A percentile compares a stretch with the other conserved stretches of the same genome.
These are phyloP conservation scores for Blastomyces parvus DNA, from an alignment of 2,329 filamentous ascomycete genomes.

Conservation along the genomic window DNA sequence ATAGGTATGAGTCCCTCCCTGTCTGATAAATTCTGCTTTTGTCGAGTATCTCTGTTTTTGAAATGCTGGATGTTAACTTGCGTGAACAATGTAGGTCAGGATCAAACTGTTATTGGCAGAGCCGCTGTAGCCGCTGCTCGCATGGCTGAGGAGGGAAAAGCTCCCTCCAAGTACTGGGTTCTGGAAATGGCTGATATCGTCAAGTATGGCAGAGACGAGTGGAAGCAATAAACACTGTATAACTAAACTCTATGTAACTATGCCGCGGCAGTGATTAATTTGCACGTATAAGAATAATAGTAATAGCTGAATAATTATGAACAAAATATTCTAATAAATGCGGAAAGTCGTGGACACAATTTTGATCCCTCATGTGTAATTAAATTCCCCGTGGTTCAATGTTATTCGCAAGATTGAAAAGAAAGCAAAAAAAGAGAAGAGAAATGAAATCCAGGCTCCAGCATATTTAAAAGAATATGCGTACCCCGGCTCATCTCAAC, in stretches of 20 bases:
- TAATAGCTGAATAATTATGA: too few relatives aligned
- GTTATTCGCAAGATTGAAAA: too few relatives aligned
- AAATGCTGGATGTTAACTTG: conserved; percentile 5
- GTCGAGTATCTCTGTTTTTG: background rate
- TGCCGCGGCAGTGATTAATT: background rate
- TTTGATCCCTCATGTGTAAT: too few relatives aligned
- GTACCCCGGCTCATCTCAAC: too few relatives aligned
- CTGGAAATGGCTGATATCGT: conserved; percentile 25
- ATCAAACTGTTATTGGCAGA: conserved; percentile 22
- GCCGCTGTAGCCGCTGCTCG: conserved; percentile 24
- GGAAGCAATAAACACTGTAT: conserved; percentile 15
- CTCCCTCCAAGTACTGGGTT: conserved; percentile 25
- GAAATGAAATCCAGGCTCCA: too few relatives aligned
- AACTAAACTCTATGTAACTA: too few relatives aligned
- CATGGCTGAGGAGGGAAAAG: conserved; percentile 21
- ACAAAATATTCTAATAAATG: too few relatives aligned
- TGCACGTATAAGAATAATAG: too few relatives aligned
- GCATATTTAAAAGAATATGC: too few relatives aligned
- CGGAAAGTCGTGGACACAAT: too few relatives aligned
- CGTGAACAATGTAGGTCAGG: conserved; percentile 17
- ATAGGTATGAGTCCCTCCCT: conserved; percentile 19
- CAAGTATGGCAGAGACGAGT: conserved; percentile 23
- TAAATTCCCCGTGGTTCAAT: too few relatives aligned
- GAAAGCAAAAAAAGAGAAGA: too few relatives aligned
- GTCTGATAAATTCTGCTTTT: background rate